Evolutionary conservation across 1,284 basidiomycete genomes (phyloP).

Genomic region (Schizophyllum amplum): DNA sequence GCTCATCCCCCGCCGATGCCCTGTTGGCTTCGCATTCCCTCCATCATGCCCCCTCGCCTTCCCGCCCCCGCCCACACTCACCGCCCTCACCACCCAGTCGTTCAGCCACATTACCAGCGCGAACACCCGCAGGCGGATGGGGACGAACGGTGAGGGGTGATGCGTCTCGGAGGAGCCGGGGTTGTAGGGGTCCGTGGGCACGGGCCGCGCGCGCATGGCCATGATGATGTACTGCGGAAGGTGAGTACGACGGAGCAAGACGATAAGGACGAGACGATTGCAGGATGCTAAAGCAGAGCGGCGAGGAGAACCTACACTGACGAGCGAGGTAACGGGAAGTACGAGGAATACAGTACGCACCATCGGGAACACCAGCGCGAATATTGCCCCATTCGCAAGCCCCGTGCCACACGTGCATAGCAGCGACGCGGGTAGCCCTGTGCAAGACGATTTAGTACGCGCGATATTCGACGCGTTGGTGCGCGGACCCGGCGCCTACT

Average conservation of each 20-base stretch:
- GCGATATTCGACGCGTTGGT: too few relatives aligned
- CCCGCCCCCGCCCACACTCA: conserved; percentile 45
- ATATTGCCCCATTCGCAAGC: conserved; percentile 69
- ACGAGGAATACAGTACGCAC: conserved; percentile 28
- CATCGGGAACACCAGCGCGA: conserved; percentile 70
- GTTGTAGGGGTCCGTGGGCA: conserved; percentile 64
- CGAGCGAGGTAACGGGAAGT: neutral
- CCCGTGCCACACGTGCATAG: conserved; percentile 64
- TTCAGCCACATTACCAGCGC: conserved; percentile 67
- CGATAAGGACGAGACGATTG: too few relatives aligned
- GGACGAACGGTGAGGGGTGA: conserved; percentile 67
- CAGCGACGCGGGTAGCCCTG: conserved; percentile 56
- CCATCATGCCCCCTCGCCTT: conserved; percentile 19
- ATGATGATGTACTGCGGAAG: conserved; percentile 63
- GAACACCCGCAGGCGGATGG: conserved; percentile 72
- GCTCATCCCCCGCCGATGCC: neutral
- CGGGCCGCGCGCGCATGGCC: conserved; percentile 62
- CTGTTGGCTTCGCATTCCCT: conserved; percentile 19
- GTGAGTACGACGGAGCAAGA: neutral
- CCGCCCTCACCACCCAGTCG: conserved; percentile 53
- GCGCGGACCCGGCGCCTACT: too few relatives aligned
- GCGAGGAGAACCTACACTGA: too few relatives aligned
- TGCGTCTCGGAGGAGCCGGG: conserved; percentile 41
- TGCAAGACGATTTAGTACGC: neutral
- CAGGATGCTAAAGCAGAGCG: too few relatives aligned